These are phyloP conservation scores for Stagonosporopsis cucurbitacearum DNA, from an alignment of 2,329 filamentous ascomycete genomes.

Conservation along the genomic window DNA sequence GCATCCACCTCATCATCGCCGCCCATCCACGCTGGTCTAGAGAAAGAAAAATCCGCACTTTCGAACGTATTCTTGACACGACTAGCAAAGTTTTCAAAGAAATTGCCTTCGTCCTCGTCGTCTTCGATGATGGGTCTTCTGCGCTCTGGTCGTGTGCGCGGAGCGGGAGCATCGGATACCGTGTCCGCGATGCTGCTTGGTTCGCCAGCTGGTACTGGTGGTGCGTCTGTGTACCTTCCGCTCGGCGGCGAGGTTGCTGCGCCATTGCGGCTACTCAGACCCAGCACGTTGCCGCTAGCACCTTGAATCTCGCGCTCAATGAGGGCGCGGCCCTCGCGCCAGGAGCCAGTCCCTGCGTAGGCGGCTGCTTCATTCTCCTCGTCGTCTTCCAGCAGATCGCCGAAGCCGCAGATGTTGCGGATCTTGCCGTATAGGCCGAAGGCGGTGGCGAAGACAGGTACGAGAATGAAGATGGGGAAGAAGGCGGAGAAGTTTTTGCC, in stretches of 20 bases:
- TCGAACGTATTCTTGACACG: constrained; percentile 93
- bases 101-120: constrained; percentile 74
- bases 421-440: constrained; percentile 90
- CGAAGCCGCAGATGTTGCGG: constrained; percentile 78
- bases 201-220: constrained; percentile 18
- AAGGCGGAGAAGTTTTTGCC: constrained; percentile 85
- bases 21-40: constrained; percentile 83
- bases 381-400: constrained; percentile 76
- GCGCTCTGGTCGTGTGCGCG: constrained; percentile 22
- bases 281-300: constrained; percentile 48
- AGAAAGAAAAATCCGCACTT: constrained; percentile 58
- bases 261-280: constrained; percentile 31
- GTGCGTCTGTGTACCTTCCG: constrained; percentile 36
- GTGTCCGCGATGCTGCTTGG: constrained; percentile 17
- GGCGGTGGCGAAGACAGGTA: constrained; percentile 83
- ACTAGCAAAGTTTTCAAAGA: constrained; percentile 83
- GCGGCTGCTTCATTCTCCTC: constrained; percentile 65
- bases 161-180: neutral
- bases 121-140: constrained; percentile 52
- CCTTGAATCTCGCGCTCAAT: constrained; percentile 78
- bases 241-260: constrained; percentile 19
- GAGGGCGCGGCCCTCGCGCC: constrained; percentile 89
- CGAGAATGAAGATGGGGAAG: constrained; percentile 85
- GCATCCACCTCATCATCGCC: constrained; percentile 49
- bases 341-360: constrained; percentile 78